Conservation (phyloP, 1,139 yeast genomes). For the Suhomyces taliae region DNA sequence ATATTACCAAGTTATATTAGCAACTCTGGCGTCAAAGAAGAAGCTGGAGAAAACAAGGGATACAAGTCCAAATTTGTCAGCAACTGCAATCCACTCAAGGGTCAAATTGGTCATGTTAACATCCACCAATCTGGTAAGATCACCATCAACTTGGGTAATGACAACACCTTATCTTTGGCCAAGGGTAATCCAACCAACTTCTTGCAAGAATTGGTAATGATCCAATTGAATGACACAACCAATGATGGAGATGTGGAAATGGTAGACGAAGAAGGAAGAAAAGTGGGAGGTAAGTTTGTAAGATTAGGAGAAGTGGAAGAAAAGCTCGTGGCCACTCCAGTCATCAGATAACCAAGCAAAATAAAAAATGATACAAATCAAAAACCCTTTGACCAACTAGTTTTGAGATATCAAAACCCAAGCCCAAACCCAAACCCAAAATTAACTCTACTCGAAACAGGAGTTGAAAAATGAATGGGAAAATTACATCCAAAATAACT, state of each 20-base stretch:
- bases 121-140: conserved; percentile 81
- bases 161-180: conserved; percentile 62
- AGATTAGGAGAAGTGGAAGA: conserved; percentile 64
- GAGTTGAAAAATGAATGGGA: too few relatives aligned
- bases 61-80: conserved; percentile 6
- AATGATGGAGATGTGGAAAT: conserved; percentile 26
- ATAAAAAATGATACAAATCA: neutral
- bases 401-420: too few relatives aligned
- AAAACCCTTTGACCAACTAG: too few relatives aligned
- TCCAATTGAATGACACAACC: conserved; percentile 33
- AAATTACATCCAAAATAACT: too few relatives aligned
- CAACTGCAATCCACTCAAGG: conserved; percentile 24
- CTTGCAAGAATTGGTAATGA: conserved; percentile 70
- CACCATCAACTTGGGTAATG: conserved; percentile 70
- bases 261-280: conserved; percentile 37
- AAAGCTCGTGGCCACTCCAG: conserved; percentile 56
- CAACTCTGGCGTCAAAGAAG: conserved; percentile 14
- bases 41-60: conserved; percentile 10
- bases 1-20: conserved; percentile 60
- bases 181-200: conserved; percentile 75
- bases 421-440: too few relatives aligned
- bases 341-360: conserved; percentile 5
- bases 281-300: conserved; percentile 42
- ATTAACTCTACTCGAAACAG: too few relatives aligned
- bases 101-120: conserved; percentile 70